These are phyloP conservation scores for Emericellopsis cladophorae DNA, from an alignment of 2,329 filamentous ascomycete species.

Conservation along the genomic window DNA sequence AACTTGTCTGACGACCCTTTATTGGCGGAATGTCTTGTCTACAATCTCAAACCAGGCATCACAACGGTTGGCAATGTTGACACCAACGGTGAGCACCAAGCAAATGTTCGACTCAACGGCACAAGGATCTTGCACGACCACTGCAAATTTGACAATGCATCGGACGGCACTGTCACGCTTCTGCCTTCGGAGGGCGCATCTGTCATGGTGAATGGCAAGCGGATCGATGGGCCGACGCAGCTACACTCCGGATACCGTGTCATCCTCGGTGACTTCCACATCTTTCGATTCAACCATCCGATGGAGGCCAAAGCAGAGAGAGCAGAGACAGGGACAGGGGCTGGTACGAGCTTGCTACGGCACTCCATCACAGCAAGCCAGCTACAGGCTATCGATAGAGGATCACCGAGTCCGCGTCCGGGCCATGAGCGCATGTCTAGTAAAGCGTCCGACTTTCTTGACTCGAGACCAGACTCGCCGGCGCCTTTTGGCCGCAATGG, in stretches of 20 bases:
- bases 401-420: constrained; percentile 44
- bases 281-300: constrained; percentile 96
- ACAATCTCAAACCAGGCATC: constrained; percentile 91
- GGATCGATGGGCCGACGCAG: constrained; percentile 73
- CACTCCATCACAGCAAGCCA: constrained; percentile 62
- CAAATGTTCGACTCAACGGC: constrained; percentile 88
- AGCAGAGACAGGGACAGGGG: constrained; percentile 59
- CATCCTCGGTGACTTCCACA: constrained; percentile 95
- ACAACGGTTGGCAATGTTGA: constrained; percentile 94
- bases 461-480: constrained; percentile 70
- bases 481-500: constrained; percentile 50
- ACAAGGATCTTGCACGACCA: constrained; percentile 87
- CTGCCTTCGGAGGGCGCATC: constrained; percentile 83
- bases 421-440: constrained; percentile 73
- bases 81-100: constrained; percentile 57
- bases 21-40: constrained; percentile 89
- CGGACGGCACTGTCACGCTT: constrained; percentile 85
- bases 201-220: constrained; percentile 94
- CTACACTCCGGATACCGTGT: constrained; percentile 88
- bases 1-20: constrained; percentile 93
- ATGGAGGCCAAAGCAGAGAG: constrained; percentile 90
- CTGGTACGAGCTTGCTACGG: constrained; percentile 68
- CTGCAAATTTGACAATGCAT: constrained; percentile 78
- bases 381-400: constrained; percentile 42
- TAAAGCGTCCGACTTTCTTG: constrained; percentile 67